phyloP scores from a whole-genome alignment of 306 rosid species.

The Boehmeria nivea region DNA sequence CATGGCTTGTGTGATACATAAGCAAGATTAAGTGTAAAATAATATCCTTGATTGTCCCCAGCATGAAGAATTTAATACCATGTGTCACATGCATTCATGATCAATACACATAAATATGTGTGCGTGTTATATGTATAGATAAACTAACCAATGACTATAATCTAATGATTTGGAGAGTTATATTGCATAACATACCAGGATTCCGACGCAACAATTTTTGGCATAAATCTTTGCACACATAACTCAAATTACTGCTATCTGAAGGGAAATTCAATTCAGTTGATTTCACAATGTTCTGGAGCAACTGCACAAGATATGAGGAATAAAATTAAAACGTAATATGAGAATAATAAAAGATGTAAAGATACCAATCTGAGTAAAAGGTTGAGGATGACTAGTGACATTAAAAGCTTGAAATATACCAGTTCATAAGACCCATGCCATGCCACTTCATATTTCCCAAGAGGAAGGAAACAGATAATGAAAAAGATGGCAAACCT shows the following conservation, averaged over 20 bases:
- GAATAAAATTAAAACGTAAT: neutral
- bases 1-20: too few relatives aligned
- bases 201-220: conserved; percentile 84
- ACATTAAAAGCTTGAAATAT: conserved; percentile 13
- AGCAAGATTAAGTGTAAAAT: too few relatives aligned
- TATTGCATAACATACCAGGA: conserved; percentile 53
- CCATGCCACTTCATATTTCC: neutral
- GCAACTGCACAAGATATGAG: conserved; percentile 60
- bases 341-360: conserved; percentile 7
- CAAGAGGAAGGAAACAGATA: conserved; percentile 3
- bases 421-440: conserved; percentile 10
- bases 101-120: too few relatives aligned
- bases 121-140: too few relatives aligned
- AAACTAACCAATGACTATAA: neutral
- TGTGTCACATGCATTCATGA: too few relatives aligned
- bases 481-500: conserved; percentile 39
- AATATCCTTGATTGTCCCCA: too few relatives aligned
- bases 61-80: too few relatives aligned
- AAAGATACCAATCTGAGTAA: conserved; percentile 14
- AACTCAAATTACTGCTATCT: conserved; percentile 56
- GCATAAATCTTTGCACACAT: conserved; percentile 87
- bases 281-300: conserved; percentile 87
- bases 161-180: too few relatives aligned
- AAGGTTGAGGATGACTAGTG: conserved; percentile 10
- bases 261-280: conserved; percentile 72